Base-by-base conservation (phyloP, 768 basidiomycete species). In the Termitomyces sp. region DNA sequence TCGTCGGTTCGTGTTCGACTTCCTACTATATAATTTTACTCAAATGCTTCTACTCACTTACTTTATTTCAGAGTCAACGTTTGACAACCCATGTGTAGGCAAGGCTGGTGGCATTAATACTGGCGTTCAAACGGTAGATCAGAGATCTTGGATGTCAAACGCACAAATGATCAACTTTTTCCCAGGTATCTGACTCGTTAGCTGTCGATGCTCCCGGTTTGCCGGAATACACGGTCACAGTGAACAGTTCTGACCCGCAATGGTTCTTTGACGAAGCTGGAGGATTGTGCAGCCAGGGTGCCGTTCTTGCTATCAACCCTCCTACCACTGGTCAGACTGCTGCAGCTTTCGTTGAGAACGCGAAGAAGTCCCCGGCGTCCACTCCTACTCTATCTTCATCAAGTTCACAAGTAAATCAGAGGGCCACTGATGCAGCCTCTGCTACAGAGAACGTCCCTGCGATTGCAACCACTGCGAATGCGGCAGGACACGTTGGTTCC, bases 181-280 rank as follows among this genome's bases (percentile, higher is more conserved):
- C n/a, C 32, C 51, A 72, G 73, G 68, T 73, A 14, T 54, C 66
- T 16, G 68, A 70, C 58, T 59, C 60, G 52, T 57, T 70, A 37
- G 40, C 51, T 2, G 72, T 76, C 44, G 73, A 75, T 56, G 72
- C 70, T 14, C 65, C 71, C 14, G 70, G 65, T 11, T 65, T 75
- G 30, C 73, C 74, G 2, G 63, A 52, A 19, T 67, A 66, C n/a
- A 53, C 52, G 23, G 46, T 75, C 14, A 62, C 64, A 5, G 68
- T 76, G 32, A 74, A 72, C 52, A 64, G 63, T 65, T 72, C 70
- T 17, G 64, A 71, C 23, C 69, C 74, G 2, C 60, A 70, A 39
- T 74, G 74, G 75, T 71, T 74, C 64, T 76, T 72, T 55, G 74
- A 76, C 55, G 63, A 73, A 63, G 75, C 74, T 16, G 69, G 71